Percentiles rank a stretch among this genome's conserved stretches.
These are phyloP conservation scores for Aspergillus felis DNA, from an alignment of 2,329 filamentous ascomycete species.

Conservation along the genomic window DNA sequence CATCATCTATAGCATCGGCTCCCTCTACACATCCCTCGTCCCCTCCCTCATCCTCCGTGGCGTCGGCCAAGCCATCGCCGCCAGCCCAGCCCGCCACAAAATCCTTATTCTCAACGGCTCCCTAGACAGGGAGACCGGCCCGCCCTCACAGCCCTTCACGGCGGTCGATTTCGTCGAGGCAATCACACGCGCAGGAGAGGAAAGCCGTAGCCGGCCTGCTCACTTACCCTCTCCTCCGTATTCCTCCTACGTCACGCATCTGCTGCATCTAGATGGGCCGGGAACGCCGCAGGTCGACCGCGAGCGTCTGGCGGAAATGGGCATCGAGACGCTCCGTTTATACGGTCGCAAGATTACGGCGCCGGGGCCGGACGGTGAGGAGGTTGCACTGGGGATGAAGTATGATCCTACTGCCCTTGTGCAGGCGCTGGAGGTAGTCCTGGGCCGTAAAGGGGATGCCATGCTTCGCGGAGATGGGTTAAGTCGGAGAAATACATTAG, in stretches of 20 bases:
- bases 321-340: constrained; percentile 72
- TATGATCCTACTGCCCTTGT: constrained; percentile 74
- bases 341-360: constrained; percentile 61
- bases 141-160: constrained; percentile 59
- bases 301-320: constrained; percentile 58
- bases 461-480: constrained; percentile 41
- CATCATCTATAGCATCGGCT: constrained; percentile 90
- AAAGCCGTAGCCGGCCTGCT: constrained; percentile 54
- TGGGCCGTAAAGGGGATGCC: constrained; percentile 61
- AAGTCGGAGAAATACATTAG: constrained; percentile 59
- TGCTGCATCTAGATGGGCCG: constrained; percentile 72
- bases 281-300: constrained; percentile 68
- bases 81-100: constrained; percentile 57
- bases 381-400: constrained; percentile 52
- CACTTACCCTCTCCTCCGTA: constrained; percentile 45
- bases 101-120: constrained; percentile 82
- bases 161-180: constrained; percentile 80
- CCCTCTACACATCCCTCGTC: constrained; percentile 82
- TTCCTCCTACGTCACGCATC: constrained; percentile 71
- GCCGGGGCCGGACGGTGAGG: constrained; percentile 35
- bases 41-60: constrained; percentile 76
- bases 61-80: constrained; percentile 63
- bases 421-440: constrained; percentile 71
- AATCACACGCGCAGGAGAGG: constrained; percentile 68
- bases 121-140: constrained; percentile 82